Evolutionary conservation across 306 rosid genomes (phyloP).

Genomic region (Astragalus glycyphyllos): DNA sequence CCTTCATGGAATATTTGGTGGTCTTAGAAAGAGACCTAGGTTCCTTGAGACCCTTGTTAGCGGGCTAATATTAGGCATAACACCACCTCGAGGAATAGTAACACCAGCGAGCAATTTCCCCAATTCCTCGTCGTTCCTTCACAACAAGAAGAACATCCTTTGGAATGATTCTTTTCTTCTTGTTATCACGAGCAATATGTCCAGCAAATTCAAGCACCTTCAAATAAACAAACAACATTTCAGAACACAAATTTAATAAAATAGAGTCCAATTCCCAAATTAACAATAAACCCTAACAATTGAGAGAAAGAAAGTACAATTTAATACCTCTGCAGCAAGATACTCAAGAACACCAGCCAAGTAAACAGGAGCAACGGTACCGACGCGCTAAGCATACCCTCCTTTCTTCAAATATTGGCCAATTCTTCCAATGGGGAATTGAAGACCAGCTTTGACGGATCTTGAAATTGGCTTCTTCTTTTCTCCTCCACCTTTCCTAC

Average conservation of each 20-base stretch:
- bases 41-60: conserved; percentile 49
- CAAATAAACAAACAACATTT: background rate
- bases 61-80: conserved; percentile 78
- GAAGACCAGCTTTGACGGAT: conserved; percentile 73
- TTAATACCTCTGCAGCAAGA: conserved; percentile 69
- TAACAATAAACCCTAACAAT: background rate
- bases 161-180: conserved; percentile 79
- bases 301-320: background rate
- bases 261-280: no score
- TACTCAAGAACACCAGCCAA: conserved; percentile 74
- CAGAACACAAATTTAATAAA: no score
- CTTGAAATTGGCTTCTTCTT: conserved; percentile 68
- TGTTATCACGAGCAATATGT: conserved; percentile 85
- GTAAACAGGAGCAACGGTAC: conserved; percentile 70
- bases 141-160: conserved; percentile 71
- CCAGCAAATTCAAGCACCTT: conserved; percentile 88
- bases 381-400: conserved; percentile 64
- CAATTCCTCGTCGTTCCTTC: conserved; percentile 75
- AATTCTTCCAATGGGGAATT: conserved; percentile 78
- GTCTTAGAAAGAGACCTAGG: conserved; percentile 66
- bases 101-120: conserved; percentile 80
- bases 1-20: conserved; percentile 70
- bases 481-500: conserved; percentile 55
- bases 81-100: conserved; percentile 85
- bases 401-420: conserved; percentile 69